Percentiles rank a stretch among this genome's conserved stretches.
These are phyloP conservation scores for Elaeis guineensis DNA, from an alignment of 176 grass and related monocot genomes.

Conservation along the genomic window DNA sequence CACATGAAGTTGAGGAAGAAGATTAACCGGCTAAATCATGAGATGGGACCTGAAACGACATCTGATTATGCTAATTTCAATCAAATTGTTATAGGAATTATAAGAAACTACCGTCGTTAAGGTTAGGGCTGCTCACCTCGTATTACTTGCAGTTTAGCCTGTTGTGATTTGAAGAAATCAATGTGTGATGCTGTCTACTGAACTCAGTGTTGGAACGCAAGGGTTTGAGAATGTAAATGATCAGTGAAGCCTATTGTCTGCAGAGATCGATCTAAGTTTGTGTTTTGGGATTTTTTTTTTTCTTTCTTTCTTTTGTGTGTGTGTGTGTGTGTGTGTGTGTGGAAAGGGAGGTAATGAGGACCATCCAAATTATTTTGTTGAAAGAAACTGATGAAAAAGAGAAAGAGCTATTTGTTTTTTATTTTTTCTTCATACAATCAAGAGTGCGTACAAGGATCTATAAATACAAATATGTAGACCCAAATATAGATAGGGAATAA, in stretches of 20 bases:
- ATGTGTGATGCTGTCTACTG: too few species aligned
- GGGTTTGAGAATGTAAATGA: constrained; percentile 64
- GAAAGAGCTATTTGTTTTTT: too few species aligned
- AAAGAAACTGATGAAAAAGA: too few species aligned
- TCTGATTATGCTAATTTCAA: constrained; percentile 50
- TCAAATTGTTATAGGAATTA: constrained; percentile 47
- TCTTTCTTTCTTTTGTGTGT: too few species aligned
- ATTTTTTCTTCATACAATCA: too few species aligned
- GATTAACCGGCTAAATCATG: constrained; percentile 52
- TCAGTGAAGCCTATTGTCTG: constrained; percentile 79
- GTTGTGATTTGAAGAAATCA: too few species aligned
- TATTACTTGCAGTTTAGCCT: neutral
- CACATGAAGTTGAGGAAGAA: constrained; percentile 49
- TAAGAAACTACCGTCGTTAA: constrained; percentile 26
- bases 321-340: too few species aligned
- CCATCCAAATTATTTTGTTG: constrained; percentile 33
- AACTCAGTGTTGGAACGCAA: neutral
- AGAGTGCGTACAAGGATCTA: too few species aligned
- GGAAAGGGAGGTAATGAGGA: neutral
- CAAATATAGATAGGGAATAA: too few species aligned
- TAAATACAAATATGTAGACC: too few species aligned
- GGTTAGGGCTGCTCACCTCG: constrained; percentile 24
- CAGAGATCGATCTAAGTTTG: constrained; percentile 59
- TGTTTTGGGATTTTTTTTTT: constrained; percentile 72
- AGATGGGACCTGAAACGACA: constrained; percentile 34